A percentile compares a stretch with the other conserved stretches of the same genome.
Conservation (phyloP, 2,329 filamentous ascomycete genomes). For the Diaporthe sp. region DNA sequence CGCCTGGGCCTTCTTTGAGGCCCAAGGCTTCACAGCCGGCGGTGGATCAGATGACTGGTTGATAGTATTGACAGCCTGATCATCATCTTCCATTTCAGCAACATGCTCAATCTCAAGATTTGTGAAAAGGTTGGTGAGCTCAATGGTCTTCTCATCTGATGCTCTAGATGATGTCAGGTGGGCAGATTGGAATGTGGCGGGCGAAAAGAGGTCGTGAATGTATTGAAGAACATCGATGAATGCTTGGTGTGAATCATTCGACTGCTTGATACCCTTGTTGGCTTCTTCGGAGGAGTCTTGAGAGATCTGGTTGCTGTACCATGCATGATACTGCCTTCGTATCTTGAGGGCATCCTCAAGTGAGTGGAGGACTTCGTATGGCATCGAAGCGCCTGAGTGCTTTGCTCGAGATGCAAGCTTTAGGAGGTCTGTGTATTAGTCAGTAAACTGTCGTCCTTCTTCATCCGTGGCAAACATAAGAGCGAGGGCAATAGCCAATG, state of each 20-base stretch:
- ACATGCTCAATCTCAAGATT: neutral
- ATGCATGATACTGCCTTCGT: constrained; percentile 5
- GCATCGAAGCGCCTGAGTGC: neutral
- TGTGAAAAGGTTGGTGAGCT: neutral
- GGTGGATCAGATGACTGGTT: no score
- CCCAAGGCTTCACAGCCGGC: neutral
- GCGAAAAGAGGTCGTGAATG: constrained; percentile 5
- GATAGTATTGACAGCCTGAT: no score
- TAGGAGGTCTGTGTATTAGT: neutral
- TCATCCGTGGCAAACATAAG: neutral
- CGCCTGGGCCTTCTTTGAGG: neutral
- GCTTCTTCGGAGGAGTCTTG: neutral
- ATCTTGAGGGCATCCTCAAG: constrained; percentile 5
- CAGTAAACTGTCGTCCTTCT: neutral
- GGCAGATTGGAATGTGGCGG: neutral
- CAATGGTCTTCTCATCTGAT: neutral
- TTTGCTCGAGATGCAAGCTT: neutral
- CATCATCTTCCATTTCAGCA: no score
- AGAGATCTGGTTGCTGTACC: neutral
- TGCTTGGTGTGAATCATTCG: neutral
- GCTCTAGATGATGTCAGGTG: neutral
- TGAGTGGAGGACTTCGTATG: neutral
- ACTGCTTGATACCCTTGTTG: neutral
- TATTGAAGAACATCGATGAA: neutral
- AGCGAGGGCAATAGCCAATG: neutral